Percentiles rank a stretch among this genome's conserved stretches.
Conservation (phyloP, 2,329 filamentous ascomycete genomes). For the Aspergillus tamarii region DNA sequence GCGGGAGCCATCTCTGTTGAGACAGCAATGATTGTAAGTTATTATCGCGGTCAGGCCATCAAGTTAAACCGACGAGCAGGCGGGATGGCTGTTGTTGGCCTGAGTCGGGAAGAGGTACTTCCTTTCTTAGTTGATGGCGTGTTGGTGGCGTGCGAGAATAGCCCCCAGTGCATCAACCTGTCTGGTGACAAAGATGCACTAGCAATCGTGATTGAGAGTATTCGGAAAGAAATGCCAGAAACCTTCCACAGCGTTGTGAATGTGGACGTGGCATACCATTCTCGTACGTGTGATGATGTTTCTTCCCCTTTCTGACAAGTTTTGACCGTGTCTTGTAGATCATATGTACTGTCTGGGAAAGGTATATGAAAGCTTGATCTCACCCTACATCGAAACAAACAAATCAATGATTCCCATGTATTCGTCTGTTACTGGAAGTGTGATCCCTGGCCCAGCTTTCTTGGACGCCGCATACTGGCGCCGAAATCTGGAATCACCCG, state of each 20-base stretch:
- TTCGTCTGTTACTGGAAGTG: neutral
- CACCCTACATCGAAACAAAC: neutral
- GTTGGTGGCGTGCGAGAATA: conserved; percentile 44
- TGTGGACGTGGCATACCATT: conserved; percentile 4
- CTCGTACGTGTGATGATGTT: neutral
- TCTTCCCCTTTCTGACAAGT: neutral
- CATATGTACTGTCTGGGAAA: neutral
- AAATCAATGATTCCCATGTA: neutral
- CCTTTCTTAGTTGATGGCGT: conserved; percentile 13
- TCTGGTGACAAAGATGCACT: neutral
- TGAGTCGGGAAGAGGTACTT: conserved; percentile 11
- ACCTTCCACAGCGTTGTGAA: neutral
- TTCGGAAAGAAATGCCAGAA: neutral
- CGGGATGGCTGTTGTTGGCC: conserved; percentile 27
- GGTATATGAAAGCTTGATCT: neutral
- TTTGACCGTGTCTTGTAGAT: neutral
- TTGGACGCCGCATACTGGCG: conserved; percentile 4
- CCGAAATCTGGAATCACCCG: conserved; percentile 1
- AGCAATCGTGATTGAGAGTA: neutral
- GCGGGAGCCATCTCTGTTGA: neutral
- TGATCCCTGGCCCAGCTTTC: conserved; percentile 11
- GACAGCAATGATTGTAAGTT: conserved; percentile 10
- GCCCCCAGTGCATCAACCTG: conserved; percentile 37
- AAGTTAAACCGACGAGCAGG: neutral
- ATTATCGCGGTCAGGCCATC: neutral